Evolutionary conservation across 1,284 basidiomycete species (phyloP), one percentile per base, ranked within the genome.

Genomic region (Trichosporon asahii): DNA sequence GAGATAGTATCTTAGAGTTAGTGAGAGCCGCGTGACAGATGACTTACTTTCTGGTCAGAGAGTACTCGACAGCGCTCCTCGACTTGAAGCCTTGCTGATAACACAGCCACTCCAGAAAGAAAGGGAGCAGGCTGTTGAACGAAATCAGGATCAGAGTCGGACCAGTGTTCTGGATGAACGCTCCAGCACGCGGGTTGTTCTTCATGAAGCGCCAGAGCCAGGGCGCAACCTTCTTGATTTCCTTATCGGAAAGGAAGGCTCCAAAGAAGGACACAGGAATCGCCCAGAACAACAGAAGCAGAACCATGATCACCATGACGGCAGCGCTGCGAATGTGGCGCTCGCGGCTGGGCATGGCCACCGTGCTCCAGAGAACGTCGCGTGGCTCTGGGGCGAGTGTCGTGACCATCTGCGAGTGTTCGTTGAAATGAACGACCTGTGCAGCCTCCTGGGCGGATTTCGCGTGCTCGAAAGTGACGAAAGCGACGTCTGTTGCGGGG

Each of bases 401-500:
- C 1, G 93, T 94, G 14, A 86, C 85, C 66, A 88, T 87, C 78
- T 90, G 87, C 68, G 86, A 86, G 12, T 92, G 89, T 63, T 87
- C 86, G 0, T 90, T 87, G 2, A 90, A 88, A 80, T 95, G 92
- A 0, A 91, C 92, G 0, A 90, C 88, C 82, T 98, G 96, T 2
- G 92, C 87, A 0, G 94, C 94, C 57, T 93, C 90, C 90, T 99
- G 95, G 14, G 95, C 93, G 76, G 90, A 90, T 2, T 92, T 92
- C 87, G 95, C 94, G 78, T 93, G 92, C 82, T 96, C 92, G 76
- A 99, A 98, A 0, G 96, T 98, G n/a, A 98, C 93, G 79, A 98
- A 99, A 0, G 94, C 96, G 8, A 90, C 88, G 70, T 91, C 89
- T 0, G 92, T 92, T 1, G 93, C 87, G 73, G 88, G 89, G 80